These are phyloP conservation scores for Hygrocybe coccinea DNA, from an alignment of 768 basidiomycete species.

Conservation along the genomic window DNA sequence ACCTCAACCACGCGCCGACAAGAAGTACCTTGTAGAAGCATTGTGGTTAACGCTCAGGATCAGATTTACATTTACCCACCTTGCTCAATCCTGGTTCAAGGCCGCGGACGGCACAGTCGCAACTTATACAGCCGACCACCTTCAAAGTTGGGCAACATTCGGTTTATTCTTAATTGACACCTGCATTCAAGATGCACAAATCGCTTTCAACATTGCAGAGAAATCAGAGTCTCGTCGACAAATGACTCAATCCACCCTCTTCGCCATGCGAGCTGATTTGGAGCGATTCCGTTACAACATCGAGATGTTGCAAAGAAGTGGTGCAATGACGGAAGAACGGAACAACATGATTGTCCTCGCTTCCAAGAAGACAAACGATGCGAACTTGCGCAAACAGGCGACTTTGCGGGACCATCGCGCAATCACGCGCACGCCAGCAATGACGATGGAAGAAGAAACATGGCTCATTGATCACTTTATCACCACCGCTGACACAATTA, in stretches of 20 bases:
- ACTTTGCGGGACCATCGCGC: slow-evolving; percentile 16
- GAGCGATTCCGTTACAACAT: slow-evolving; percentile 50
- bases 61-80: slow-evolving; percentile 45
- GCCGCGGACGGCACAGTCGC: slow-evolving; percentile 17
- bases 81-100: slow-evolving; percentile 41
- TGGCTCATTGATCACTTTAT: slow-evolving; percentile 47
- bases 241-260: slow-evolving; percentile 40
- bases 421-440: slow-evolving; percentile 12
- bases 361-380: slow-evolving; percentile 10
- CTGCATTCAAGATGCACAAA: slow-evolving; percentile 43
- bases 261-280: slow-evolving; percentile 42
- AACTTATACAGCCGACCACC: slow-evolving; percentile 26
- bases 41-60: slow-evolving; percentile 51
- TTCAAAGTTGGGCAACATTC: slow-evolving; percentile 44
- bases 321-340: slow-evolving; percentile 21
- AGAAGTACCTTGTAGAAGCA: slow-evolving; percentile 57
- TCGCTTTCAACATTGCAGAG: slow-evolving; percentile 43
- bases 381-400: slow-evolving; percentile 8
- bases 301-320: slow-evolving; percentile 28
- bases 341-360: slow-evolving; percentile 18
- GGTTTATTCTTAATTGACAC: slow-evolving; percentile 42
- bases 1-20: slow-evolving; percentile 53
- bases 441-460: slow-evolving; percentile 27
- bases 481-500: slow-evolving; percentile 32
- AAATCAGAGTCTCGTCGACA: slow-evolving; percentile 52